Conservation (phyloP, 2,329 filamentous ascomycete species). For the Arthroderma sp. region DNA sequence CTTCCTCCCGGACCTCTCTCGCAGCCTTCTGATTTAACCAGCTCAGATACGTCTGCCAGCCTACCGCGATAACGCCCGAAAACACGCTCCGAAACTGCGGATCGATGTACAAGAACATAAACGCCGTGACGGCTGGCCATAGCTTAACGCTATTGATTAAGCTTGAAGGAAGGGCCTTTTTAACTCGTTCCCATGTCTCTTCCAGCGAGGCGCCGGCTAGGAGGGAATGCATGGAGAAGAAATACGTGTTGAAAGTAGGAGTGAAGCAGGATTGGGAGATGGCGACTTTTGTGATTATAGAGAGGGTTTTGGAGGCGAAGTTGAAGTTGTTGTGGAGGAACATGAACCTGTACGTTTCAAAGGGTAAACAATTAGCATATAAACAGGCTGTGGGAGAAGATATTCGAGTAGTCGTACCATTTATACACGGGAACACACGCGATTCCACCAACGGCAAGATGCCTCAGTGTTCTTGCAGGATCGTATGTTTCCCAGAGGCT, state of each 20-base stretch:
- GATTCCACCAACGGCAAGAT: conserved; percentile 59
- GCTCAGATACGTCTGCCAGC: conserved; percentile 85
- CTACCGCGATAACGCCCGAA: conserved; percentile 63
- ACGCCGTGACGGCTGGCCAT: conserved; percentile 76
- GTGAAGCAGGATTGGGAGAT: conserved; percentile 74
- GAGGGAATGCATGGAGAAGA: conserved; percentile 67
- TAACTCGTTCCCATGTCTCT: conserved; percentile 57
- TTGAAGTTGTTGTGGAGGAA: conserved; percentile 75
- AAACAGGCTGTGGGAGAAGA: neutral
- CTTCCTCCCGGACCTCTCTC: conserved; percentile 33
- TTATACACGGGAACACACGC: conserved; percentile 66
- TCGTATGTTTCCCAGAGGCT: conserved; percentile 43
- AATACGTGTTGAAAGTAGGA: conserved; percentile 69
- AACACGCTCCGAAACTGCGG: conserved; percentile 71
- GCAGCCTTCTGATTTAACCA: conserved; percentile 65
- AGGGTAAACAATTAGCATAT: neutral
- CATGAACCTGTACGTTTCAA: conserved; percentile 47
- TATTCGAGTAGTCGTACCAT: conserved; percentile 45
- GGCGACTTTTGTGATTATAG: conserved; percentile 60
- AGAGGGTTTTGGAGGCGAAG: conserved; percentile 57
- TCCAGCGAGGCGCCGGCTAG: conserved; percentile 52
- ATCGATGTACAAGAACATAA: conserved; percentile 73
- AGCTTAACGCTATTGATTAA: conserved; percentile 70
- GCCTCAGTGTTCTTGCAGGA: conserved; percentile 53
- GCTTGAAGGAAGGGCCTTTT: conserved; percentile 61